Percentiles rank a stretch among this genome's conserved stretches.
Evolutionary conservation across 1,284 basidiomycete species (phyloP).

Genomic region (Leccinum griseonigrum): DNA sequence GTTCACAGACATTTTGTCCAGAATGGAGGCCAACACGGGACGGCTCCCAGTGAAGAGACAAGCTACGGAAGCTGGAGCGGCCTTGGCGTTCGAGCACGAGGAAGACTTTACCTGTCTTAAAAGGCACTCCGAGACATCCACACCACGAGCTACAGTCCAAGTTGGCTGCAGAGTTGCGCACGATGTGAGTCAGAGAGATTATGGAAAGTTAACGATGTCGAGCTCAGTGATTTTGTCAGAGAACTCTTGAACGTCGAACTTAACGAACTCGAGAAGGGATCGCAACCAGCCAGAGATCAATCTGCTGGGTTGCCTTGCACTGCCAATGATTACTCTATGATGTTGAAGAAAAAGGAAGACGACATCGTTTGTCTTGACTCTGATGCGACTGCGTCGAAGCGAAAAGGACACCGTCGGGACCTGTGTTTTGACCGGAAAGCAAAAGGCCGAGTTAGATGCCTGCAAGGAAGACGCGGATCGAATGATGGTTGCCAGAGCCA

Average conservation of each 20-base stretch:
- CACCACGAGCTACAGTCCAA: slow-evolving; percentile 74
- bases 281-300: slow-evolving; percentile 75
- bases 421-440: slow-evolving; percentile 65
- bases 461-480: slow-evolving; percentile 62
- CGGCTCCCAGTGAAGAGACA: slow-evolving; percentile 54
- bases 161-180: slow-evolving; percentile 63
- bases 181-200: slow-evolving; percentile 51
- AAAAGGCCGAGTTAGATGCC: slow-evolving; percentile 63
- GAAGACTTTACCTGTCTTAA: slow-evolving; percentile 77
- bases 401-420: slow-evolving; percentile 63
- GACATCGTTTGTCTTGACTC: slow-evolving; percentile 61
- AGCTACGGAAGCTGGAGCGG: slow-evolving; percentile 62
- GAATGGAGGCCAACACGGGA: slow-evolving; percentile 64
- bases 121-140: slow-evolving; percentile 69
- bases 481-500: slow-evolving; percentile 50
- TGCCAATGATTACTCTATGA: slow-evolving; percentile 74
- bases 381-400: slow-evolving; percentile 53
- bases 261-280: slow-evolving; percentile 64
- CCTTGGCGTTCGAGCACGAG: slow-evolving; percentile 70
- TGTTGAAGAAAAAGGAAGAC: slow-evolving; percentile 79
- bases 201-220: slow-evolving; percentile 1
- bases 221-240: slow-evolving; percentile 38
- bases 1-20: slow-evolving; percentile 50
- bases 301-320: slow-evolving; percentile 76
- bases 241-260: slow-evolving; percentile 60